These are phyloP conservation scores for Pistacia vera DNA, from an alignment of 345 rosid species.

Conservation along the genomic window DNA sequence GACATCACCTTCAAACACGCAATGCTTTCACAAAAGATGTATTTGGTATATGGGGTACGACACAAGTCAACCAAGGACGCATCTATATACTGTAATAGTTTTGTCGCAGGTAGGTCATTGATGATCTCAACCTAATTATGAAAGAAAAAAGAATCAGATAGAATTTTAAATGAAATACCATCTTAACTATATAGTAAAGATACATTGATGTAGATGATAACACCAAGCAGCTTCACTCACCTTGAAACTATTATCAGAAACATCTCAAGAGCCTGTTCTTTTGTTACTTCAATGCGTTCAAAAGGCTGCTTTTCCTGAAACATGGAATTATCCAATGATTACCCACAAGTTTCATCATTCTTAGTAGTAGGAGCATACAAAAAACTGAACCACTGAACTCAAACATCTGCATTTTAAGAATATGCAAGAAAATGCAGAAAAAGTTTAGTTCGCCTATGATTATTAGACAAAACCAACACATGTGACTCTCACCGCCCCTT, in stretches of 20 bases:
- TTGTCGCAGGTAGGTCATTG: slow-evolving; percentile 81
- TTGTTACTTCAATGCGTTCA: slow-evolving; percentile 95
- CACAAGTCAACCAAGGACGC: slow-evolving; percentile 97
- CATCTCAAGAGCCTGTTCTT: slow-evolving; percentile 83
- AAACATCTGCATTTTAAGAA: not conserved
- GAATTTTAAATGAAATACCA: slow-evolving; percentile 19
- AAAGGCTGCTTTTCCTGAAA: slow-evolving; percentile 86
- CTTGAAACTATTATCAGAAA: slow-evolving; percentile 94
- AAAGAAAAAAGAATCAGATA: slow-evolving; percentile 18
- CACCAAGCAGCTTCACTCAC: slow-evolving; percentile 37
- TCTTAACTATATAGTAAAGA: not conserved
- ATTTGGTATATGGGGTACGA: slow-evolving; percentile 97
- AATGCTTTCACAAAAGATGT: slow-evolving; percentile 96
- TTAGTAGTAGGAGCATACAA: slow-evolving; percentile 3
- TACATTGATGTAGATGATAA: slow-evolving; percentile 9
- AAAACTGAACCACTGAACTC: slow-evolving; percentile 11
- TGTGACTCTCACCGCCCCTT: not conserved
- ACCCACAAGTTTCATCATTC: not conserved
- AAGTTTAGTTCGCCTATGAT: not conserved
- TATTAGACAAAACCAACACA: not conserved
- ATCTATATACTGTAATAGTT: slow-evolving; percentile 94
- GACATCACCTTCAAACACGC: slow-evolving; percentile 79
- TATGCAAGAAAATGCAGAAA: not conserved
- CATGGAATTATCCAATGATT: slow-evolving; percentile 9
- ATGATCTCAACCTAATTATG: slow-evolving; percentile 85